Evolutionary conservation across 805 yeast genomes (phyloP).

Genomic region (Cephaloascus albidus): DNA sequence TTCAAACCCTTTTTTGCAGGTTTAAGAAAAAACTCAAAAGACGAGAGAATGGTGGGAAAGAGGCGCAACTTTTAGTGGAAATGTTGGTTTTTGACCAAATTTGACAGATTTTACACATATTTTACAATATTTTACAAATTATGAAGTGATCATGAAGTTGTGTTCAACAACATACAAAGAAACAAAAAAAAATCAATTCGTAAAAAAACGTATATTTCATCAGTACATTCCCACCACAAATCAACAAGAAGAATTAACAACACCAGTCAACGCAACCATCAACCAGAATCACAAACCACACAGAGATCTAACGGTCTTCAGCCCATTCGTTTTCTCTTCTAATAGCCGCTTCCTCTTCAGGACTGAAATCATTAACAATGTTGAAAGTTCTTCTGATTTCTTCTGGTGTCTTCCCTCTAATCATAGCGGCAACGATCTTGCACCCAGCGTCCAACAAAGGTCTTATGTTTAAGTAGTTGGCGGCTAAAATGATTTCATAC

Average conservation of each 20-base stretch:
- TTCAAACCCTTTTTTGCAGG: too few species aligned
- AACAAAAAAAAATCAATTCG: neutral
- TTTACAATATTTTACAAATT: too few species aligned
- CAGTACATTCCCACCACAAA: neutral
- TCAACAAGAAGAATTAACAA: neutral
- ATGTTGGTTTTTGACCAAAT: too few species aligned
- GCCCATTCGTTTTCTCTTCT: slow-evolving; percentile 90
- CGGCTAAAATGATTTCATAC: slow-evolving; percentile 74
- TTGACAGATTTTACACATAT: neutral
- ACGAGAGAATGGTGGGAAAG: too few species aligned
- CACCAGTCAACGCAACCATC: neutral
- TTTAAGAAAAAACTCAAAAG: too few species aligned
- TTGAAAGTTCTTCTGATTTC: slow-evolving; percentile 74
- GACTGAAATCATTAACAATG: slow-evolving; percentile 74
- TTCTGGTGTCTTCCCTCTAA: slow-evolving; percentile 70
- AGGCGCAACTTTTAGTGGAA: too few species aligned
- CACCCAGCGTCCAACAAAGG: slow-evolving; percentile 74
- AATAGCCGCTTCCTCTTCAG: slow-evolving; percentile 83
- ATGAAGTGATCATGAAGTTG: neutral
- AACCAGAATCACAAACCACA: neutral
- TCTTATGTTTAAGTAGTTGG: slow-evolving; percentile 67
- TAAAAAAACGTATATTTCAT: neutral
- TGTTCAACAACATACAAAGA: neutral
- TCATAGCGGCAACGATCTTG: slow-evolving; percentile 78
- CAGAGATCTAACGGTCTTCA: slow-evolving; percentile 50